Conservation (phyloP, 2,329 filamentous ascomycete species). For the Diaporthe sp. region DNA sequence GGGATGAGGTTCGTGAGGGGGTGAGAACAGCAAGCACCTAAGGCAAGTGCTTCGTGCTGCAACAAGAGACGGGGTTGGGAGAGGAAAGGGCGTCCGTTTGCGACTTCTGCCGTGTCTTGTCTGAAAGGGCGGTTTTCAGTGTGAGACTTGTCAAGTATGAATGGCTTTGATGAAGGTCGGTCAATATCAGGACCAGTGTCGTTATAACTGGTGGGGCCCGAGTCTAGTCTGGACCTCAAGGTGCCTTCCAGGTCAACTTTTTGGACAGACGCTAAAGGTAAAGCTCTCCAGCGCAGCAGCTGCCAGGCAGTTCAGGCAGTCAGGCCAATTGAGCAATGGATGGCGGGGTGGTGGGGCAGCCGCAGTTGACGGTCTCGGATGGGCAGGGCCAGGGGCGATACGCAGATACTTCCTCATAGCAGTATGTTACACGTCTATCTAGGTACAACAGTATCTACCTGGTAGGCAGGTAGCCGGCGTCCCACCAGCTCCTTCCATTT, state of each 20-base stretch:
- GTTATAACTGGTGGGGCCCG: slow-evolving; percentile 32
- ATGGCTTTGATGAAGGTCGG: slow-evolving; percentile 18
- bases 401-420: background rate
- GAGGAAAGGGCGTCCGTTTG: slow-evolving; percentile 3
- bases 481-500: background rate
- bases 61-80: background rate
- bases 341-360: slow-evolving; percentile 28
- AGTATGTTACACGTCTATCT: background rate
- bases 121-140: slow-evolving; percentile 13
- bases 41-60: background rate
- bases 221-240: background rate
- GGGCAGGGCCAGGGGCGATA: background rate
- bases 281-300: background rate
- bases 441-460: background rate
- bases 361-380: background rate
- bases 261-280: slow-evolving; percentile 10
- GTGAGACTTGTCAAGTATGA: background rate
- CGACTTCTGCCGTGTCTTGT: slow-evolving; percentile 10
- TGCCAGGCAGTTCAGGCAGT: slow-evolving; percentile 6
- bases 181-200: slow-evolving; percentile 10
- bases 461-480: background rate
- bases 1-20: background rate
- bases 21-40: background rate
- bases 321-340: slow-evolving; percentile 17
- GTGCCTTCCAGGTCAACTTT: slow-evolving; percentile 20